Base-by-base conservation (phyloP, 441 rosid genomes). In the Jatropha multifida region DNA sequence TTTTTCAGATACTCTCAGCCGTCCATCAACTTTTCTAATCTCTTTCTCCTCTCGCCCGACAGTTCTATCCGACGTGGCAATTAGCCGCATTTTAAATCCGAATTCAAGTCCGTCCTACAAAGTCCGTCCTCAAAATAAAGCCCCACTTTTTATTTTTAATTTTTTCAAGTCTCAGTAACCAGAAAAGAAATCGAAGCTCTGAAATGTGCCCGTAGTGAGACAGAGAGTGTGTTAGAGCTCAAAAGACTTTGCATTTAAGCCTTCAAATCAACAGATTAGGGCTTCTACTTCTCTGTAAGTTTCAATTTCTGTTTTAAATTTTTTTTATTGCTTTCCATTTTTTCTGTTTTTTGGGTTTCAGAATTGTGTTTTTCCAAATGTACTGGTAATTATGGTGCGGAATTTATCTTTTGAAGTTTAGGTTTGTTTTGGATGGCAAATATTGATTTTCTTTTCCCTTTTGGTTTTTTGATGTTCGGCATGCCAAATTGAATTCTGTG, bases 21-120 rank as follows among this genome's bases (percentile, higher is more conserved):
- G 90, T 86, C 73, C 38, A 79, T 79, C 15, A 7, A 7, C 18
- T 59, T 62, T 61, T 40, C 55, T 6, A 49, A 40, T 62, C 74
- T 72, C 67, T 58, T 72, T 61, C 72, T 32, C 8, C 41, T 14
- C 38, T 14, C 17, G 63, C 80, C 44, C 79, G 73, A 74, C 63
- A 66, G 73, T 68, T 27, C 78, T 37, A 60, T 83, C 86, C 74
- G 10, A 87, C 89, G 91, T 88, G 93, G 88, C 87, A 87, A 56
- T 92, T 81, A 89, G 88, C 77, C 59, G 84, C 82, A 77, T 86
- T 88, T 91, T 71, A 91, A 89, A 82, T 86, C 91, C 87, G 90
- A 81, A 75, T 86, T 88, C 85, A 83, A 85, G 84, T 93, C 94
- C 96, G 95, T 18, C 40, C 12, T 60, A 78, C 76, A 81, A 74